Evolutionary conservation across 371 early-diverging fungal genomes (phyloP).

Genomic region (Apophysomyces variabilis): DNA sequence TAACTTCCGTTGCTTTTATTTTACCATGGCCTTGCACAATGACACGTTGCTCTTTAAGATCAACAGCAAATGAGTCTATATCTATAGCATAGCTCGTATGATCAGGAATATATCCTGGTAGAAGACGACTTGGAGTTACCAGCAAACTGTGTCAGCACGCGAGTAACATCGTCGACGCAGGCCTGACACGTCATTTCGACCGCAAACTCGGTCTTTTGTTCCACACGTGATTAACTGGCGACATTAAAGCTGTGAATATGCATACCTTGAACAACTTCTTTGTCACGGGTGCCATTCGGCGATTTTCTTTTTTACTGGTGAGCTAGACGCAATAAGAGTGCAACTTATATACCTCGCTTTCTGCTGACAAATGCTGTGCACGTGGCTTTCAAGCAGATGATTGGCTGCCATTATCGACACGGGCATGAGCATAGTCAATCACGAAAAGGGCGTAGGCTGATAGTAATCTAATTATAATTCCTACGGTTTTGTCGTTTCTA

Average conservation of each 20-base stretch:
- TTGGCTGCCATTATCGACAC: too few species aligned
- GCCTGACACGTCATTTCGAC: constrained; percentile 84
- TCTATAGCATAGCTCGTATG: constrained; percentile 25
- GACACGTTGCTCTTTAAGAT: constrained; percentile 63
- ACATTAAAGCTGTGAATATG: not conserved
- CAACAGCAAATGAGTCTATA: constrained; percentile 59
- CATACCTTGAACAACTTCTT: constrained; percentile 23
- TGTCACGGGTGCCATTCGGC: constrained; percentile 16
- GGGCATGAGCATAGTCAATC: too few species aligned
- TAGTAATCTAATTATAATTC: too few species aligned
- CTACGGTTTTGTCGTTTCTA: too few species aligned
- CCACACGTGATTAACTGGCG: too few species aligned
- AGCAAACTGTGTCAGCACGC: constrained; percentile 55
- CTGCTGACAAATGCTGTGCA: too few species aligned
- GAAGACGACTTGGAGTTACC: constrained; percentile 35
- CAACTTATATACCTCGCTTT: constrained; percentile 1
- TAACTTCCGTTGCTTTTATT: constrained; percentile 4
- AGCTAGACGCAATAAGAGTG: constrained; percentile 10
- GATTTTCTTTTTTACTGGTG: too few species aligned
- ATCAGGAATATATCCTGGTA: not conserved
- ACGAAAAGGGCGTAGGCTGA: too few species aligned
- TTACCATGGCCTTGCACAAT: constrained; percentile 68
- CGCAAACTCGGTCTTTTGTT: constrained; percentile 73
- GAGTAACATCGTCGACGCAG: constrained; percentile 70
- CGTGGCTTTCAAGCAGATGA: too few species aligned